Evolutionary conservation across 768 basidiomycete species (phyloP).

Genomic region (Agaricus blazei): DNA sequence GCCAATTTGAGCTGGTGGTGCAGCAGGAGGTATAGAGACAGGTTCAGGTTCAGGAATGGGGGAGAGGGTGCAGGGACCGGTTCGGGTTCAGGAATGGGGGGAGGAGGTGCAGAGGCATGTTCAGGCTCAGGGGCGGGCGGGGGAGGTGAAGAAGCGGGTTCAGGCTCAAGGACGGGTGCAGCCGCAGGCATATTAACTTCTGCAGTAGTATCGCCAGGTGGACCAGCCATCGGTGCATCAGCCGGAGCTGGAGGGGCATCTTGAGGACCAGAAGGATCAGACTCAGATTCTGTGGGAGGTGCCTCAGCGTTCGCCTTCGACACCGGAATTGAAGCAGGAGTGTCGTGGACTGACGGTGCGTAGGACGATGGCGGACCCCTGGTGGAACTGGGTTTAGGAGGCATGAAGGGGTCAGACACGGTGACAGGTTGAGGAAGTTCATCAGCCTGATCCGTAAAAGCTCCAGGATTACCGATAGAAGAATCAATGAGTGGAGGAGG

Average conservation of each 20-base stretch:
- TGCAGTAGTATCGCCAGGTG: neutral
- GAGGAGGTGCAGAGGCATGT: neutral
- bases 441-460: constrained; percentile 45
- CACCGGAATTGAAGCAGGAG: neutral
- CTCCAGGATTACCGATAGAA: constrained; percentile 39
- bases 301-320: neutral
- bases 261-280: neutral
- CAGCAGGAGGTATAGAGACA: neutral
- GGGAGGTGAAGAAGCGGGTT: neutral
- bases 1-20: neutral
- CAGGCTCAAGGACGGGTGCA: neutral
- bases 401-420: constrained; percentile 24
- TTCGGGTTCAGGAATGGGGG: neutral
- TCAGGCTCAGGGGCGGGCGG: neutral
- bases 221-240: neutral
- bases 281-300: neutral
- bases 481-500: constrained; percentile 37
- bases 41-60: neutral
- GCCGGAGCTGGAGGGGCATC: neutral
- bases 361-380: constrained; percentile 11
- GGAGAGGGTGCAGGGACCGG: neutral
- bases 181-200: neutral
- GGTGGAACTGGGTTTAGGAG: constrained; percentile 14
- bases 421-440: constrained; percentile 29
- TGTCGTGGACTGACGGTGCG: constrained; percentile 9